Percentiles rank a stretch among this genome's conserved stretches.
Conservation (phyloP, 345 rosid genomes). For the Aethionema arabicum region DNA sequence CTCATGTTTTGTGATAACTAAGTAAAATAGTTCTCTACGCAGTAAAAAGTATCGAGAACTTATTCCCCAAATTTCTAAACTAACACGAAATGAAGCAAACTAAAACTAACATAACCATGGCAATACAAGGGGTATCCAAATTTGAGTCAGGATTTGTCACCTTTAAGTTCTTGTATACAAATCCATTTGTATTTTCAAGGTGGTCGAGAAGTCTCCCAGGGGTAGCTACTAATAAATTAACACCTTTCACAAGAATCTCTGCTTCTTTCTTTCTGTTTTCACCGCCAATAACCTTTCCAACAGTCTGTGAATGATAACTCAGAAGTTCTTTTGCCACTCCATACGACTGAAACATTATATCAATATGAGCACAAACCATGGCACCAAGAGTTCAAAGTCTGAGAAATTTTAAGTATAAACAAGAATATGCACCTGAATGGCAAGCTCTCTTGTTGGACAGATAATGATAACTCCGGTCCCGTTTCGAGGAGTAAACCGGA, state of each 20-base stretch:
- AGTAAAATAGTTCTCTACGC: too few relatives aligned
- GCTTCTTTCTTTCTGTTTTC: conserved; percentile 79
- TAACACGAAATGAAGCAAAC: background rate
- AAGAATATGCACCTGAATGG: conserved; percentile 71
- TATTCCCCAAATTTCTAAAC: too few relatives aligned
- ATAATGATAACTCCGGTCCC: conserved; percentile 85
- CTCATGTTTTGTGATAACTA: too few relatives aligned
- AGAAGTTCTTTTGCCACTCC: conserved; percentile 91
- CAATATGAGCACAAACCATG: conserved; percentile 1
- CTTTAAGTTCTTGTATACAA: conserved; percentile 82
- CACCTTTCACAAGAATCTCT: conserved; percentile 81
- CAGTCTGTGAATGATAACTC: conserved; percentile 86
- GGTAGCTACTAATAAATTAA: conserved; percentile 89
- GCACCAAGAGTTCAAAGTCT: background rate
- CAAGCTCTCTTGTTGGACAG: conserved; percentile 97
- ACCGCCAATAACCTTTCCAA: conserved; percentile 87
- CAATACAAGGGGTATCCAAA: background rate
- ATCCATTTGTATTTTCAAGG: conserved; percentile 87
- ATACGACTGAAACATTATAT: conserved; percentile 54
- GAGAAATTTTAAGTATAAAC: background rate
- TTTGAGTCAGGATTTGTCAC: conserved; percentile 31
- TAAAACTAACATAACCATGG: conserved; percentile 1
- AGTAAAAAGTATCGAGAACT: too few relatives aligned
- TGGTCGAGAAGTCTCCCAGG: conserved; percentile 97
- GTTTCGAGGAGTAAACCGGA: conserved; percentile 68